Evolutionary conservation across 148 eudicot genomes (phyloP), one percentile per base, ranked within the genome.

Genomic region (Chenopodium formosanum): DNA sequence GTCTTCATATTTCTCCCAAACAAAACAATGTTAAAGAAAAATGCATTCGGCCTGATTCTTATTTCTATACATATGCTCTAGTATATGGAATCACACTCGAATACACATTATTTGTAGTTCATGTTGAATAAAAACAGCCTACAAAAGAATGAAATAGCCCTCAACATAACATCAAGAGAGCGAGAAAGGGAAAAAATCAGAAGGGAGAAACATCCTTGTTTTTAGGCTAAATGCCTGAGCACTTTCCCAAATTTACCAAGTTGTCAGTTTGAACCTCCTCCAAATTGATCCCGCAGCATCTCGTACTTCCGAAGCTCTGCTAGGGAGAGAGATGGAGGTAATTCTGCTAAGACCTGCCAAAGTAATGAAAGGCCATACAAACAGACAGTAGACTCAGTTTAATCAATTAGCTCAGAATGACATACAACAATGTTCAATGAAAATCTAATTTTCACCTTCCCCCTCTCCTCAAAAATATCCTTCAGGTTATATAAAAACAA

Each of bases 281-380:
- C 97, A 77, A 95, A 91, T 78, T 93, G 98, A 83, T 94, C 93
- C 48, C 98, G 91, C 84, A 95, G 78, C 86, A 82, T 79, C 87
- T 95, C 97, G 53, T 95, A 95, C 84, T 93, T 95, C 75, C 80
- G 88, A 40, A 95, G 94, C 85, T 95, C 98, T 9, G 93, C 88
- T 76, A 93, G 80, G 73, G 98, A 95, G 58, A 95, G 92, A 22
- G 98, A 95, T 31, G 98, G 98, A 66, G 91, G 87, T 50, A 95
- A 85, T 78, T 95, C 98, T 86, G 81, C 92, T 40, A 95, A 79
- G 23, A 92, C 97, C 98, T 95, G 89, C 87, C 89, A 80, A 74
- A 25, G 37, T n/a, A 34, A 70, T 29, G 34, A 75, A 7, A 64
- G 66, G 8, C 12, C 72, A 62, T 13, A 70, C 76, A 77, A 58